Evolutionary conservation across 441 rosid species (phyloP).

Genomic region (Omphalea diandra): DNA sequence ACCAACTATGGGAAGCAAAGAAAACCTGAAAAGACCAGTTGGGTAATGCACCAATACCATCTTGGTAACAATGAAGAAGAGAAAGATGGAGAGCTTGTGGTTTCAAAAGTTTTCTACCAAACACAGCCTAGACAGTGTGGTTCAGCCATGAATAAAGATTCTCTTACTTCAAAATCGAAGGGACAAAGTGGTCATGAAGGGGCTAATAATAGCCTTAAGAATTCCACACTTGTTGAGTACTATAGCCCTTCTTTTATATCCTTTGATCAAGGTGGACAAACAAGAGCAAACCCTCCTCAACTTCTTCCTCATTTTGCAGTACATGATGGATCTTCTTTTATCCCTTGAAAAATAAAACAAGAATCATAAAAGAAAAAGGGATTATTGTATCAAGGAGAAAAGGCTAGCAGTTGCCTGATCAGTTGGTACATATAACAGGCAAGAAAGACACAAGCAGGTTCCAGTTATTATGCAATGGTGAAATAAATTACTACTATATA

Average conservation of each 20-base stretch:
- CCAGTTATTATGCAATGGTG: neutral
- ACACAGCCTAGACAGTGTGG: slow-evolving; percentile 93
- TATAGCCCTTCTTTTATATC: slow-evolving; percentile 54
- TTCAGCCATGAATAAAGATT: slow-evolving; percentile 26
- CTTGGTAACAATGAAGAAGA: slow-evolving; percentile 82
- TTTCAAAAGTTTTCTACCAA: slow-evolving; percentile 92
- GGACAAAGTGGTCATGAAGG: slow-evolving; percentile 36
- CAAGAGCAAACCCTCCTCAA: slow-evolving; percentile 36
- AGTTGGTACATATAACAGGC: too few relatives aligned
- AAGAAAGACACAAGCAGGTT: too few relatives aligned
- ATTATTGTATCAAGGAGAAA: neutral
- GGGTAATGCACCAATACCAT: slow-evolving; percentile 99
- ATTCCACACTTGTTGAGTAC: slow-evolving; percentile 36
- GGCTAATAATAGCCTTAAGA: slow-evolving; percentile 27
- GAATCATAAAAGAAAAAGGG: neutral
- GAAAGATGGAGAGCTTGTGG: slow-evolving; percentile 87
- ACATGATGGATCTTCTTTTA: slow-evolving; percentile 56
- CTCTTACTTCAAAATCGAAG: slow-evolving; percentile 23
- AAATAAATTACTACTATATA: slow-evolving; percentile 3
- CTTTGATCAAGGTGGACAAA: slow-evolving; percentile 46
- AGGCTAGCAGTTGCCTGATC: slow-evolving; percentile 17
- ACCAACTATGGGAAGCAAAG: slow-evolving; percentile 87
- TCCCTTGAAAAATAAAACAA: slow-evolving; percentile 36
- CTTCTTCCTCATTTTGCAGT: slow-evolving; percentile 55
- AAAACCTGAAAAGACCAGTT: slow-evolving; percentile 91